Evolutionary conservation across 1,139 yeast genomes (phyloP), one percentile per base, ranked within the genome.

Genomic region (Pichia sp.): DNA sequence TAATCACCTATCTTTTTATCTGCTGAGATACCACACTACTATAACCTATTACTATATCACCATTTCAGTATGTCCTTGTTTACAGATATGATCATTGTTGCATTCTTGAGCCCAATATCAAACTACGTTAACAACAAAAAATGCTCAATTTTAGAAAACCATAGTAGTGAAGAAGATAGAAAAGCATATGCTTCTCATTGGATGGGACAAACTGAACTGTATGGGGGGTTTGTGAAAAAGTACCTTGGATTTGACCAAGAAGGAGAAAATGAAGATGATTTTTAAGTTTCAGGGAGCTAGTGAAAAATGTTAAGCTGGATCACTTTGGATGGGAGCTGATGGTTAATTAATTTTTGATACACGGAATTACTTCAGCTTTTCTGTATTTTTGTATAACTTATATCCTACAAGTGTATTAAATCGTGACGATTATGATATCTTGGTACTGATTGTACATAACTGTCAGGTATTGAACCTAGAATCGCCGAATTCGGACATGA

Each of bases 81-180:
- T 33, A 43, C 44, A 28, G 59, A 57, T 51, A 53, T 57, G 57
- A 39, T 55, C 3, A 51, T 57, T 14, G 54, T 57, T 14, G 57
- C 59, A 9, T 43, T 54, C 18, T 31, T 57, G 13, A 48, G 51
- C 10, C 59, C 59, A 3, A 38, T 57, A 4, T 38, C 57, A 5
- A 57, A 53, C 36, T 57, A 57, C 30, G 57, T 54, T 18, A 50
- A 57, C 33, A 53, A 53, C 39, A 57, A 57, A 41, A 55, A 53
- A 41, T 57, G 59, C 34, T 43, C 50, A 11, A 51, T 57, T 18
- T 29, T 57, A 7, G 55, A 55, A 28, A 44, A 55, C 7, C 51
- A 57, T 31, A 47, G 56, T 10, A 36, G 47, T 10, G 56, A 52
- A 19, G 55, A 54, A 29, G 54, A 55, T 16, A 42, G 58, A 22